Evolutionary conservation across 75 land plant genomes (phyloP), one percentile per base, ranked within the genome.

Genomic region (Pinus taeda): DNA sequence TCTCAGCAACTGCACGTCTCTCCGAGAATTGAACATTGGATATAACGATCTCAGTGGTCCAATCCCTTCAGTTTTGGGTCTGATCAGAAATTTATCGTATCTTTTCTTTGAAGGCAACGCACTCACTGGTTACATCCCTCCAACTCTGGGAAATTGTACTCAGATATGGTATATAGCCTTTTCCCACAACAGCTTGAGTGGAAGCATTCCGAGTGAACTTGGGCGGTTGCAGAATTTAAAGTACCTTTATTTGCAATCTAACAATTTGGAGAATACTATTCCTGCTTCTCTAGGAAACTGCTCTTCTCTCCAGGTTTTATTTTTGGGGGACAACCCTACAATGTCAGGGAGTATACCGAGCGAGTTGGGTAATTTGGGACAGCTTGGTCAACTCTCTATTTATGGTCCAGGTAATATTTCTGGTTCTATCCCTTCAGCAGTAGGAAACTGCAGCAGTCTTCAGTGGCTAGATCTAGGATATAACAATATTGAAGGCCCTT

Each of bases 31-130:
- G 61, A 89, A 88, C 70, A 71, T 93, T 39, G 75, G 87, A 6
- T 7, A 0, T 9, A 95, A 95, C 79, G 36, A 55, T 3, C 82
- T 93, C 42, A 81, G 72, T n/a, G 98, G 95, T 2, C 62, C 42
- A 20, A 90, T 90, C 21, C 89, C 92, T 3, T 22, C 37, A 21
- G 76, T 75, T 7, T 36, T 79, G 6, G 63, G 55, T 21, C 55
- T 15, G 57, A 57, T 85, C 24, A 18, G 74, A 71, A 83, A 77
- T 30, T 39, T 90, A 63, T 59, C 30, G 0, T 0, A 17, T 18
- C 60, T 85, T 33, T 79, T 62, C 64, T 63, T 89, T 15, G 69
- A 60, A 14, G 3, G 57, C 14, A 89, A 89, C 49, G 56, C 15
- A 9, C 57, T 89, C 20, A 83, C 85, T 17, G 84, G 86, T 0